phyloP scores from a whole-genome alignment of 2,329 filamentous ascomycete genomes.

The Fonsecaea monophora region DNA sequence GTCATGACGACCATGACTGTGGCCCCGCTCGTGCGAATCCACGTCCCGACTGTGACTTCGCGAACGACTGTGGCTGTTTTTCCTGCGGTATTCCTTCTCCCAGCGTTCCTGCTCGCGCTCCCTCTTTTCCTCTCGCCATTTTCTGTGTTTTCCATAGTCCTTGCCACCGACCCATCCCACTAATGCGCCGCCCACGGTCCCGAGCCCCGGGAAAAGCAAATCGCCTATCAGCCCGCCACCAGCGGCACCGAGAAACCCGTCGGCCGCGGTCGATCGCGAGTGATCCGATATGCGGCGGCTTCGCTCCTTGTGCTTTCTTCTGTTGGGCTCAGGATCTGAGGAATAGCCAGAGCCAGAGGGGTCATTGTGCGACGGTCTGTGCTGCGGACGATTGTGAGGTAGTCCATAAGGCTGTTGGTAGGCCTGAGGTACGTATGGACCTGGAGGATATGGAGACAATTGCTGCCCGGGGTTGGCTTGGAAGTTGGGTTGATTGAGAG shows the following conservation, averaged over 20 bases:
- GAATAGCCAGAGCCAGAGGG: constrained; percentile 30
- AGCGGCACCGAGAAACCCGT: constrained; percentile 40
- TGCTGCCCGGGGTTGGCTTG: constrained; percentile 24
- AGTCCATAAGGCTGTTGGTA: constrained; percentile 22
- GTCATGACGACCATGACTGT: constrained; percentile 26
- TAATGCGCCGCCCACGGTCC: constrained; percentile 40
- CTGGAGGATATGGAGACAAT: constrained; percentile 21
- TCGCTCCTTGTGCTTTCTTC: constrained; percentile 34
- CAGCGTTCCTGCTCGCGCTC: constrained; percentile 37
- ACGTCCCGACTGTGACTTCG: constrained; percentile 34
- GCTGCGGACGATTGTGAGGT: constrained; percentile 16
- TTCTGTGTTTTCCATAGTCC: constrained; percentile 40
- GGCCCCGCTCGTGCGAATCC: constrained; percentile 17
- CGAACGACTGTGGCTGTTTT: constrained; percentile 17
- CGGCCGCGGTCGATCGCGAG: constrained; percentile 37
- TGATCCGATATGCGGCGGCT: constrained; percentile 30
- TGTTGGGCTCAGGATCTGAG: constrained; percentile 39
- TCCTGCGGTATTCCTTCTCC: constrained; percentile 34
- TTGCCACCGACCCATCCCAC: constrained; percentile 40
- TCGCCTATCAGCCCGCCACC: constrained; percentile 41
- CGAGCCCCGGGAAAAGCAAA: constrained; percentile 41
- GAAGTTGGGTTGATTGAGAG: constrained; percentile 28
- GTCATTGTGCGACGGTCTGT: constrained; percentile 23
- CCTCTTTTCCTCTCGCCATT: constrained; percentile 37
- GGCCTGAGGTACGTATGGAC: constrained; percentile 27